Conservation (phyloP, 768 basidiomycete genomes). For the Termitomyces sp. region DNA sequence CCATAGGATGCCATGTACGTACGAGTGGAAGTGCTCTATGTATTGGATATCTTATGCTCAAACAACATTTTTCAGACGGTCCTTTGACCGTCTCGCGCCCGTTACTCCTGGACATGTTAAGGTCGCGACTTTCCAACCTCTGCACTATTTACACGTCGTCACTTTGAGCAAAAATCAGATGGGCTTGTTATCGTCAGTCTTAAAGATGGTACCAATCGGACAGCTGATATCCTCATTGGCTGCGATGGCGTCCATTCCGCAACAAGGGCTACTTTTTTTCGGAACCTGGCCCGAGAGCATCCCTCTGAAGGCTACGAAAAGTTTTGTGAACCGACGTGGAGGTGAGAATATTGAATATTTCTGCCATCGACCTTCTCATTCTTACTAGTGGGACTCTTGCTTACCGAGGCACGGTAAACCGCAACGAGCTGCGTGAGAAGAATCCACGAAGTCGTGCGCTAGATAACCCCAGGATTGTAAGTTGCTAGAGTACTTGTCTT, state of each 20-base stretch:
- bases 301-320: slow-evolving; percentile 2
- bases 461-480: slow-evolving; percentile 5
- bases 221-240: slow-evolving; percentile 33
- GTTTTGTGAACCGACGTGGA: slow-evolving; percentile 2
- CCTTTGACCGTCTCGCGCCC: slow-evolving; percentile 19
- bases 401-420: not conserved
- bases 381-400: slow-evolving; percentile 2
- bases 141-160: slow-evolving; percentile 22
- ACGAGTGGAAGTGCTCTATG: no score
- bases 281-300: not conserved
- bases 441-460: not conserved
- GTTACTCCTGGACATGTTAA: slow-evolving; percentile 19
- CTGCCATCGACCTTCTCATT: no score
- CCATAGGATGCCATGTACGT: slow-evolving; percentile 20
- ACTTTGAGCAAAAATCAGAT: not conserved
- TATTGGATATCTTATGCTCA: not conserved
- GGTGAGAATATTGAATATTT: no score
- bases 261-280: slow-evolving; percentile 16
- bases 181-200: slow-evolving; percentile 16
- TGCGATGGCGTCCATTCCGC: slow-evolving; percentile 34
- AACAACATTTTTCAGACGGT: slow-evolving; percentile 10
- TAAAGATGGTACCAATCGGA: slow-evolving; percentile 19
- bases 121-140: slow-evolving; percentile 15
- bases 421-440: slow-evolving; percentile 1
- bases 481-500: not conserved